Conservation (phyloP, 495 filamentous ascomycete genomes). For the Durotheca rogersii region DNA sequence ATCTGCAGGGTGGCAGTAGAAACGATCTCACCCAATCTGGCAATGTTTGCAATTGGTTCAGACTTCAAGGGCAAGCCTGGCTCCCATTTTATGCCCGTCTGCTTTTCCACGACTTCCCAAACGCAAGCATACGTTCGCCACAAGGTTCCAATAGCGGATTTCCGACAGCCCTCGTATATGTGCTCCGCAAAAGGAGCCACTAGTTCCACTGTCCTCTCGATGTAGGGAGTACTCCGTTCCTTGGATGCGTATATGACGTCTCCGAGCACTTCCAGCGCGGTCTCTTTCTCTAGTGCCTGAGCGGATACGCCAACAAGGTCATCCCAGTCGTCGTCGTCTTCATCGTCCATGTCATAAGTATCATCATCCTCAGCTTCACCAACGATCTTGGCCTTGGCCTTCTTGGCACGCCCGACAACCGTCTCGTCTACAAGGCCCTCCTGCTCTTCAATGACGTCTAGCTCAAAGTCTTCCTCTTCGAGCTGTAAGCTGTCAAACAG, state of each 20-base stretch:
- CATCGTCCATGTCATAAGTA: conserved; percentile 58
- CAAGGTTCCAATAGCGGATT: conserved; percentile 82
- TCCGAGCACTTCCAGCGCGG: conserved; percentile 90
- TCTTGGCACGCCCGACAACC: conserved; percentile 75
- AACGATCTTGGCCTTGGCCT: conserved; percentile 70
- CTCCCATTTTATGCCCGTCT: conserved; percentile 78
- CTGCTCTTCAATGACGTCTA: conserved; percentile 74
- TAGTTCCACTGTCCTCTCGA: conserved; percentile 84
- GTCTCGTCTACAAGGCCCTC: conserved; percentile 72
- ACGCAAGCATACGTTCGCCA: conserved; percentile 93
- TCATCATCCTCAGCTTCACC: conserved; percentile 61
- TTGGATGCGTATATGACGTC: conserved; percentile 89
- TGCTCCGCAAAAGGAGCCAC: conserved; percentile 81
- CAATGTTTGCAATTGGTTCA: conserved; percentile 70
- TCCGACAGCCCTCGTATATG: conserved; percentile 88
- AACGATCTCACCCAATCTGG: conserved; percentile 85
- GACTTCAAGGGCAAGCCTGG: conserved; percentile 82
- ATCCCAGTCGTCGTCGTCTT: conserved; percentile 80
- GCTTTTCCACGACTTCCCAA: conserved; percentile 80
- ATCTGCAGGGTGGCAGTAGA: conserved; percentile 78
- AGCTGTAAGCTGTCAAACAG: conserved; percentile 84
- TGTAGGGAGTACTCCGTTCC: conserved; percentile 54
- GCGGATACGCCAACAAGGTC: conserved; percentile 75
- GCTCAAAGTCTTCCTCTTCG: conserved; percentile 82
- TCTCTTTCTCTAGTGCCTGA: conserved; percentile 93